A percentile compares a stretch with the other conserved stretches of the same genome.
phyloP scores from a whole-genome alignment of 768 basidiomycete genomes.

The Paxillus involutus region DNA sequence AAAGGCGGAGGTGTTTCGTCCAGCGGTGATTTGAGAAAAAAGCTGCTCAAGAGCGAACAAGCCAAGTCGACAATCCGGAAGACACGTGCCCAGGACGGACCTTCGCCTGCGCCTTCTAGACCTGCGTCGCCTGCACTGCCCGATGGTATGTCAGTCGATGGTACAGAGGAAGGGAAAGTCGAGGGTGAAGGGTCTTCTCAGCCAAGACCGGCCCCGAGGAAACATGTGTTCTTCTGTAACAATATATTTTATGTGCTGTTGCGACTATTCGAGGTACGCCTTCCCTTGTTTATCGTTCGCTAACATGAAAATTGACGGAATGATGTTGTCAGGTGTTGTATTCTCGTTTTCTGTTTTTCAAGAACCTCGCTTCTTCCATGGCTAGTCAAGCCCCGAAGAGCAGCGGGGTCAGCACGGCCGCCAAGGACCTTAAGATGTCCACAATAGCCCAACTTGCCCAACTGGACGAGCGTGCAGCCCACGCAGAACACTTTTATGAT shows the following conservation, averaged over 20 bases:
- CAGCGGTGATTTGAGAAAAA: slow-evolving; percentile 64
- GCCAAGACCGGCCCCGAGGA: slow-evolving; percentile 40
- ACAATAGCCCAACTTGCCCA: slow-evolving; percentile 26
- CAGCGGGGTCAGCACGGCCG: slow-evolving; percentile 5
- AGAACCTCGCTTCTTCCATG: slow-evolving; percentile 57
- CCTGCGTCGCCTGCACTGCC: slow-evolving; percentile 59
- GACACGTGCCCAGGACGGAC: slow-evolving; percentile 53
- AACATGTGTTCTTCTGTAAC: slow-evolving; percentile 81
- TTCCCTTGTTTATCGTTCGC: background rate
- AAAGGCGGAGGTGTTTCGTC: slow-evolving; percentile 39
- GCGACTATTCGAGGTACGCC: slow-evolving; percentile 79
- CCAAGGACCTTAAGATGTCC: slow-evolving; percentile 31
- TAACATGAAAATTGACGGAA: background rate
- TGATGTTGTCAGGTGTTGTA: slow-evolving; percentile 64
- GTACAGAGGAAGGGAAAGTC: slow-evolving; percentile 26
- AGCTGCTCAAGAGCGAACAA: slow-evolving; percentile 78
- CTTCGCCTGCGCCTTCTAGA: slow-evolving; percentile 58
- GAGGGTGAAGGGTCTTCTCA: slow-evolving; percentile 15
- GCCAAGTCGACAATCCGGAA: slow-evolving; percentile 67
- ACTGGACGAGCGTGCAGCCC: slow-evolving; percentile 37
- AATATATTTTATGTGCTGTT: slow-evolving; percentile 85
- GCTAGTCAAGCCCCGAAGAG: slow-evolving; percentile 27
- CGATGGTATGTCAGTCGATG: slow-evolving; percentile 40
- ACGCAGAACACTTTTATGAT: slow-evolving; percentile 74
- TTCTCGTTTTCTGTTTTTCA: slow-evolving; percentile 77